These are phyloP conservation scores for Phyllosticta citribraziliensis DNA, from an alignment of 2,329 filamentous ascomycete species.

Conservation along the genomic window DNA sequence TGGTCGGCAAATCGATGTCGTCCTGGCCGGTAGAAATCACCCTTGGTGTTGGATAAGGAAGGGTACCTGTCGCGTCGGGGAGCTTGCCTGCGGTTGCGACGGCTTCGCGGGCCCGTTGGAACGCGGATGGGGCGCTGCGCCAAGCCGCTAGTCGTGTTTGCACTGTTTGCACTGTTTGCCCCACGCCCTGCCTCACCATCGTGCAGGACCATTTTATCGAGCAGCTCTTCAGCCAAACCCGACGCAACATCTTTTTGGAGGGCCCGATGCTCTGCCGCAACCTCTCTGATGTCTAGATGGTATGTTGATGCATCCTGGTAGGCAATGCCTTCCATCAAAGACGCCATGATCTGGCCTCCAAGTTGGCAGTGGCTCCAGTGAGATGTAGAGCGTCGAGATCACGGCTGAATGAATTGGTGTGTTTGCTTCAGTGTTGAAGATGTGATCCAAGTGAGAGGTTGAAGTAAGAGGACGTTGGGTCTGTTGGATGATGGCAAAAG, in stretches of 20 bases:
- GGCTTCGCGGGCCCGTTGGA: neutral
- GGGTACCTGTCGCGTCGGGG: neutral
- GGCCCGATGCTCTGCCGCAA: neutral
- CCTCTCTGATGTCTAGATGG: slow-evolving; percentile 6
- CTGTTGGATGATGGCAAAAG: no score
- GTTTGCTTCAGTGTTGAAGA: no score
- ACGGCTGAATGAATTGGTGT: no score
- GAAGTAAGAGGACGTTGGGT: no score
- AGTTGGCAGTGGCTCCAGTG: no score
- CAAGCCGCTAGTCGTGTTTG: neutral
- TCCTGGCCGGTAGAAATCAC: slow-evolving; percentile 4
- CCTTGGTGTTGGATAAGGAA: neutral
- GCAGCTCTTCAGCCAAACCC: neutral
- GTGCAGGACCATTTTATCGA: slow-evolving; percentile 3
- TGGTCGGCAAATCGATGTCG: neutral
- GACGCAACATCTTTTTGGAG: neutral
- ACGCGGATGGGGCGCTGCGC: neutral
- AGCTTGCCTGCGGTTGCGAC: slow-evolving; percentile 8
- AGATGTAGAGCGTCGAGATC: no score
- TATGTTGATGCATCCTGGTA: slow-evolving; percentile 9
- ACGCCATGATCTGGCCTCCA: neutral
- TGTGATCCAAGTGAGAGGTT: no score
- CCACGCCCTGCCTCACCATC: neutral
- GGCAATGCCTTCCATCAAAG: slow-evolving; percentile 5
- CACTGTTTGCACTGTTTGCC: slow-evolving; percentile 1